These are phyloP conservation scores for Pichia manshurica DNA, from an alignment of 805 yeast genomes.

Conservation along the genomic window DNA sequence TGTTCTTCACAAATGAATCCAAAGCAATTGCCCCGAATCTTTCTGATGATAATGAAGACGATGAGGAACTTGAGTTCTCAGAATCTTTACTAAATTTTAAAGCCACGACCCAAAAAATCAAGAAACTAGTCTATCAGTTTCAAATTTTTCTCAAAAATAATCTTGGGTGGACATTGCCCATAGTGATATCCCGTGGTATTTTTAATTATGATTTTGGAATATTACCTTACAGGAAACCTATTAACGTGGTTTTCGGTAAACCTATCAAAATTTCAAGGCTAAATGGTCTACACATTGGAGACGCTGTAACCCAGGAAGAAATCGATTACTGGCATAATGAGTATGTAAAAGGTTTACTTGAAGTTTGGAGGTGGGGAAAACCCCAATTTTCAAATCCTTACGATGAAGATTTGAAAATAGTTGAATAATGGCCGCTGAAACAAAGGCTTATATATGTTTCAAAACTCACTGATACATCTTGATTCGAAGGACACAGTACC, in stretches of 20 bases:
- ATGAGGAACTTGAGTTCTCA: constrained; percentile 4
- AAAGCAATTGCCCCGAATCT: constrained; percentile 23
- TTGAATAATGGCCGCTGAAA: constrained; percentile 29
- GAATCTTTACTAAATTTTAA: background rate
- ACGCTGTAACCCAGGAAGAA: constrained; percentile 34
- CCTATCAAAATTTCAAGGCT: constrained; percentile 41
- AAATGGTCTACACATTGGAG: constrained; percentile 21
- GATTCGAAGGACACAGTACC: too few species aligned
- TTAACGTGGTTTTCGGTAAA: constrained; percentile 67
- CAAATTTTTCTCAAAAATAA: constrained; percentile 69
- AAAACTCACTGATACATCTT: too few species aligned
- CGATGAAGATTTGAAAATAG: constrained; percentile 42
- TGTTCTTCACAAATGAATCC: constrained; percentile 28
- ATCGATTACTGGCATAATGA: constrained; percentile 68
- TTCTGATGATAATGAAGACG: constrained; percentile 25
- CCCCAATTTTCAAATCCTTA: constrained; percentile 45
- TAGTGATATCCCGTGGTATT: constrained; percentile 86
- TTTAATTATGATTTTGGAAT: constrained; percentile 91
- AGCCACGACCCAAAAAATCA: background rate
- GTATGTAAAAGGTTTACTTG: constrained; percentile 58
- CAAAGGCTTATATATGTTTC: background rate
- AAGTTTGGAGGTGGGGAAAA: constrained; percentile 56
- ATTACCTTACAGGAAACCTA: constrained; percentile 76
- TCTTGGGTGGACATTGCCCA: constrained; percentile 82
- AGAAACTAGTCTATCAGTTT: constrained; percentile 31